phyloP scores from a whole-genome alignment of 1,139 yeast genomes.

The Sugiyamaella pinicola region DNA sequence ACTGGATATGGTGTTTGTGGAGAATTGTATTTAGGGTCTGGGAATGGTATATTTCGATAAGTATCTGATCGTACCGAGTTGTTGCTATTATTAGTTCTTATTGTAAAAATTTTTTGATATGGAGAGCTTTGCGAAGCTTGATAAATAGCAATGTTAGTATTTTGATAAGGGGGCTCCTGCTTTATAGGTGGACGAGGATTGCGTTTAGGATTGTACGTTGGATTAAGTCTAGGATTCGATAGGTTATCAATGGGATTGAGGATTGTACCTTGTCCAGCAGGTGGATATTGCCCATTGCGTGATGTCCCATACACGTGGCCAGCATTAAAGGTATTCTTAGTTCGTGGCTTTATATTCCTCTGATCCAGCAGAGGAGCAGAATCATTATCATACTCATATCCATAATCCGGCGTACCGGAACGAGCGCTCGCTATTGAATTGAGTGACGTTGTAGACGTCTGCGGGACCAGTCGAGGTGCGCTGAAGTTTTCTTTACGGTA shows the following conservation, averaged over 20 bases:
- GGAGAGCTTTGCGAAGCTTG: background rate
- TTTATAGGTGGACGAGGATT: background rate
- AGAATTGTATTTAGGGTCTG: constrained; percentile 8
- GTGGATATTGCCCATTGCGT: background rate
- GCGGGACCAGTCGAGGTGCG: background rate
- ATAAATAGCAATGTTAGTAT: no score
- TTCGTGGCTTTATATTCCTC: background rate
- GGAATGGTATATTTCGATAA: constrained; percentile 14
- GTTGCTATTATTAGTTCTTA: no score
- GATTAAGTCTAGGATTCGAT: background rate
- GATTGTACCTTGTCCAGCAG: no score
- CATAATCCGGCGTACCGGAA: constrained; percentile 3
- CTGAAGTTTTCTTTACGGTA: background rate
- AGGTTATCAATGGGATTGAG: no score
- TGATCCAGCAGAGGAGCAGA: constrained; percentile 14
- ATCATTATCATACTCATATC: constrained; percentile 3
- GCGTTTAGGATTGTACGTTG: background rate
- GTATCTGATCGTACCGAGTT: constrained; percentile 7
- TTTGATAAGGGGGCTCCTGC: background rate
- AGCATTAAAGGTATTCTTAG: no score
- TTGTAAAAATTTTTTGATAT: no score
- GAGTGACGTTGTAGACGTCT: constrained; percentile 5
- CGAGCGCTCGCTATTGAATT: background rate
- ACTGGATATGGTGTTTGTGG: constrained; percentile 2
- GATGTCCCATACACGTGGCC: background rate